phyloP scores from a whole-genome alignment of 2,329 filamentous ascomycete genomes.

The Talaromyces sp. region DNA sequence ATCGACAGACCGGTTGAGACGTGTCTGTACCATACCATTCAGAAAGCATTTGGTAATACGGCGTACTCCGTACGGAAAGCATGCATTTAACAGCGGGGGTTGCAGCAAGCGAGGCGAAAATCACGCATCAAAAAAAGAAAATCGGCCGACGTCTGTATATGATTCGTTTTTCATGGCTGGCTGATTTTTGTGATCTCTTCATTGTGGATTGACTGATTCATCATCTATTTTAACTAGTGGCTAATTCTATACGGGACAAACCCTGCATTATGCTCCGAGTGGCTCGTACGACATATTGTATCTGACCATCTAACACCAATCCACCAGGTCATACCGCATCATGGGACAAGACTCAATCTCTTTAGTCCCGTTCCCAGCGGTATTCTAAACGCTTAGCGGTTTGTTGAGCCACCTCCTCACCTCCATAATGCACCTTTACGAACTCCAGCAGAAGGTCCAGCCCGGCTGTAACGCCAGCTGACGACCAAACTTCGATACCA shows the following conservation, averaged over 20 bases:
- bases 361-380: background rate
- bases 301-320: background rate
- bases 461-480: conserved; percentile 6
- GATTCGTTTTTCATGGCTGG: background rate
- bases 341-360: background rate
- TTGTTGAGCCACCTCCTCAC: background rate
- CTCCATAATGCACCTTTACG: conserved; percentile 5
- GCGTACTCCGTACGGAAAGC: background rate
- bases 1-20: background rate
- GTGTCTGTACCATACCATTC: background rate
- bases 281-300: background rate
- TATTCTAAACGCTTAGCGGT: conserved; percentile 9
- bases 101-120: conserved; percentile 1
- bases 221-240: background rate
- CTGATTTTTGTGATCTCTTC: background rate
- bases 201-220: background rate
- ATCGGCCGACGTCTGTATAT: background rate
- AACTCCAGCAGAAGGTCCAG: conserved; percentile 9
- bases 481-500: conserved; percentile 7
- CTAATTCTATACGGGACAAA: background rate
- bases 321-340: background rate
- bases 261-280: background rate
- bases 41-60: too few relatives aligned
- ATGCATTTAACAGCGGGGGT: background rate
- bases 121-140: background rate